Base-by-base conservation (phyloP, 805 yeast species). In the Metschnikowia reukaufii region DNA sequence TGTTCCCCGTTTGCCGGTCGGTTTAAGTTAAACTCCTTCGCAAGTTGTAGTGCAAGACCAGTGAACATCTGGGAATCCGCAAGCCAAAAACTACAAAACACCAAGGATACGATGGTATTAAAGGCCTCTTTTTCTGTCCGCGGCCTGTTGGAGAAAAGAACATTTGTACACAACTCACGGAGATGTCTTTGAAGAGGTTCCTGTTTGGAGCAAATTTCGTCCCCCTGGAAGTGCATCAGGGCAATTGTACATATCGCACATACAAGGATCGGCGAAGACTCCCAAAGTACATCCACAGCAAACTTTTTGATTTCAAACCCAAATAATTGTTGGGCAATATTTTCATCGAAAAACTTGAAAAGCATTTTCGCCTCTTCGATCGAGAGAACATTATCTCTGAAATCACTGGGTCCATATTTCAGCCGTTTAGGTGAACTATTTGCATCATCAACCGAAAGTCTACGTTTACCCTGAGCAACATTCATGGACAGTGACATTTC, bases 31-130 rank as follows among this genome's bases (percentile, higher is more conserved):
- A 78, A 67, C 42, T 74, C 80, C 47, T 77, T 76, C 0, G 88
- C 87, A 21, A 83, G 61, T 56, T 84, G 87, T n/a, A 83, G 58
- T 0, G 88, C 88, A 39, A 83, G 58, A 0, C 87, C 85, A 1
- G 86, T 80, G 55, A 82, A 81, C 77, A 81, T 73, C 56, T 81
- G 86, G 15, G 79, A 75, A 50, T 83, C 76, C 17, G 83, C 77
- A 39, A 83, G 72, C 88, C 88, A 84, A 56, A 83, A 81, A 39
- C 86, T 83, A 52, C 86, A 82, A 20, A 83, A 73, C 35, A 83
- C 76, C 32, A 84, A 66, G 0, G 85, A 86, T 17, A 83, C 67
- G n/a, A 83, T 78, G 0, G 83, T 78, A 58, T 82, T 77, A 59
- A 79, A 79, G 1, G 79, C 79, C 42, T 80, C 82, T 1, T 61